Base-by-base conservation (phyloP, 306 rosid species). In the Rosa persica region DNA sequence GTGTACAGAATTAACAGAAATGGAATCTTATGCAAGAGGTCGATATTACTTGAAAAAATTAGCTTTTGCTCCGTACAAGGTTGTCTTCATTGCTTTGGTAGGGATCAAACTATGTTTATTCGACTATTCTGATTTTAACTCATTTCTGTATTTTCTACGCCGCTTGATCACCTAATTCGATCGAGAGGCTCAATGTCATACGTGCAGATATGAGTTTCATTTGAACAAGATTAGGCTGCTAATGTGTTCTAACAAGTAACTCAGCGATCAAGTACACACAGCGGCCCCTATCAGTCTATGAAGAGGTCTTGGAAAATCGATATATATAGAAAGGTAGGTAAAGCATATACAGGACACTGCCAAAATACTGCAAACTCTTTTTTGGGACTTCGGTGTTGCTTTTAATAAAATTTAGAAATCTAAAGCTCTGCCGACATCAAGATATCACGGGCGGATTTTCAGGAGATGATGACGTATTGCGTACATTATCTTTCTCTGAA, bases 381-480 rank as follows among this genome's bases (percentile, higher is more conserved):
- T 72, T 52, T 72, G 20, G 51, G 34, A 68, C 72, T 39, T n/a
- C 34, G 36, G 9, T 1, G 46, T 6, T 54, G 66, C 22, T 69
- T 73, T 54, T 9, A 39, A 12, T 51, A 16, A 22, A 22, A 55
- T 57, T 12, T 20, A n/a, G 68, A 74, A 74, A 55, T 39, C 62
- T 42, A 74, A 57, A 42, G 69, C 11, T 74, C 25, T 30, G 44
- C 78, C 78, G 70, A 74, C 78, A 74, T 43, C 30, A 58, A 74
- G 43, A 74, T 60, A 74, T 74, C 43, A 51, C 12, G 23, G 13
- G 9, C 78, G 55, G 70, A 74, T 74, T 74, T 74, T 74, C 30
- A 60, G 78, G 78, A 60, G 78, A 60, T 23, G 12, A 74, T 27
- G 40, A 61, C 16, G 27, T 61, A 25, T 15, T 61, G 66, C 16